Base-by-base conservation (phyloP, 2,329 filamentous ascomycete species). In the Monosporascus cannonballus region DNA sequence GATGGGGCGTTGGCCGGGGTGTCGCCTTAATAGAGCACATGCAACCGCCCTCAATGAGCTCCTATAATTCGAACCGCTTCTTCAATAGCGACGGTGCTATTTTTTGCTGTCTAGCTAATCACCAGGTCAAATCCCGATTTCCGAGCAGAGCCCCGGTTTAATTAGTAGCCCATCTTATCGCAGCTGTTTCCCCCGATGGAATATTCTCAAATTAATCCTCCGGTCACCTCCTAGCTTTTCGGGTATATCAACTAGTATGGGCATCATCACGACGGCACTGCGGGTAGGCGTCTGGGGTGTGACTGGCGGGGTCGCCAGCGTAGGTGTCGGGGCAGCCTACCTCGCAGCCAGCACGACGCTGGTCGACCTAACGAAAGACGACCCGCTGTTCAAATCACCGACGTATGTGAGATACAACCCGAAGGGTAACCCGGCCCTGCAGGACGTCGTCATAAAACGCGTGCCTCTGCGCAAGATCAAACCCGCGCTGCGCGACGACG, bases 401-500 rank as follows among this genome's bases (percentile, higher is more conserved):
- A 68, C 76, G 51, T 87, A 79, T 71, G 70, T 73, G 48, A 76
- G 75, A 54, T 77, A 79, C 68, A 90, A 90, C 61, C 80, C 82
- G 2, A 75, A 78, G 42, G 70, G 74, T 34, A 87, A 89, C 66
- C 80, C 84, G 0, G 73, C 79, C 0, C 80, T 79, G 1, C 78
- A 87, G 53, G 87, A 90, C 64, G 69, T 86, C 11, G 85, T 80
- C 60, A 72, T 87, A 58, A 80, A 82, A 58, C 76, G 75, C 37
- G 76, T 90, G 0, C 82, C 85, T 0, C 64, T 90, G 48, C 72
- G 71, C 47, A 81, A 84, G 63, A 81, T 90, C 55, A 78, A 80
- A 30, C 84, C 86, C 0, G 80, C 85, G 57, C 71, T 90, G 51
- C 70, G 89, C 15, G 74, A 86, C 62, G 77, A 80, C 58, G 81